Conservation (phyloP, 2,329 filamentous ascomycete species). For the Leptographium galeiforme region DNA sequence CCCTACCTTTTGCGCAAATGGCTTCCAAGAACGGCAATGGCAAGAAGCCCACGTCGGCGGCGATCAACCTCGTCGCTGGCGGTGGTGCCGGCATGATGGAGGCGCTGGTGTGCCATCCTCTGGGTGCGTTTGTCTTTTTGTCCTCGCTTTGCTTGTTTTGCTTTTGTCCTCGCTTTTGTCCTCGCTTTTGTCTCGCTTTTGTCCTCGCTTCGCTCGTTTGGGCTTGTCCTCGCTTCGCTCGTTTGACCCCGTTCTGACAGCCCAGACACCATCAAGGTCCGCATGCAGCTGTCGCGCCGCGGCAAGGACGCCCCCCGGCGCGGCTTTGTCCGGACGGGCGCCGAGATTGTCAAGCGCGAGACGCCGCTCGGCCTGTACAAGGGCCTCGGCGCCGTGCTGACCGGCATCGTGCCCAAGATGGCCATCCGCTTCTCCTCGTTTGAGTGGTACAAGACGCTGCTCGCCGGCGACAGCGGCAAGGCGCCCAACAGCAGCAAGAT, state of each 20-base stretch:
- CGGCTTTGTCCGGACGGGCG: conserved; percentile 77
- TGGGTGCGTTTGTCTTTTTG: conserved; percentile 50
- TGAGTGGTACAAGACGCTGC: conserved; percentile 79
- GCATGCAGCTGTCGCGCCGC: conserved; percentile 92
- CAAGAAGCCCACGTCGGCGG: conserved; percentile 61
- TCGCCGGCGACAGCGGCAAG: conserved; percentile 50
- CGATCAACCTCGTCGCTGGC: conserved; percentile 87
- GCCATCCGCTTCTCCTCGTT: conserved; percentile 97
- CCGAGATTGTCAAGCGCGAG: conserved; percentile 77
- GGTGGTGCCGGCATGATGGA: conserved; percentile 99
- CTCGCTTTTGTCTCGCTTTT: conserved; percentile 5
- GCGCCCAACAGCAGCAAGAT: conserved; percentile 58
- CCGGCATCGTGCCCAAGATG: conserved; percentile 98
- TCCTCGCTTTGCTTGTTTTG: conserved; percentile 1
- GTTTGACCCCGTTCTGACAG: too few species aligned
- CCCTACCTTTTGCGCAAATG: conserved; percentile 14
- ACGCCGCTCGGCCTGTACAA: conserved; percentile 93
- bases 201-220: conserved; percentile 2
- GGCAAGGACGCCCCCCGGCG: conserved; percentile 73
- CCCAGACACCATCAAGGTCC: conserved; percentile 94
- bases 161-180: conserved; percentile 1
- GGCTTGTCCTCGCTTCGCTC: background rate
- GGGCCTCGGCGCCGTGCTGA: conserved; percentile 90
- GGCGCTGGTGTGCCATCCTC: conserved; percentile 85
- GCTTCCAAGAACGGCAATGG: conserved; percentile 29